Evolutionary conservation across 768 basidiomycete genomes (phyloP).

Genomic region (Pleurotus eryngii): DNA sequence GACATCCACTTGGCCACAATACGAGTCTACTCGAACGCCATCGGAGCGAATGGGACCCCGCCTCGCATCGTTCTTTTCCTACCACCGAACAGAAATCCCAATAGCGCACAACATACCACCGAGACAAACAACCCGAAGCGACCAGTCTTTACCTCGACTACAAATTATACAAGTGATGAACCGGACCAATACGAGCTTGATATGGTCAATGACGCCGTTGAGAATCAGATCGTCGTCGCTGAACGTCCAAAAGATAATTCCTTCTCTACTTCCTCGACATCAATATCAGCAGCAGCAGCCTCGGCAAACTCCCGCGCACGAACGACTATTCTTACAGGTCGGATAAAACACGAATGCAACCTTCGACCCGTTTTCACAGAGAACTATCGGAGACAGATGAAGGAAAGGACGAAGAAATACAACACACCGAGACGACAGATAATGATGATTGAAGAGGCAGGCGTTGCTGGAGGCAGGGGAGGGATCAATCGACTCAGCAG

Average conservation of each 20-base stretch:
- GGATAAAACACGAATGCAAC: slow-evolving; percentile 79
- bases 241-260: slow-evolving; percentile 70
- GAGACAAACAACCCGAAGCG: slow-evolving; percentile 25
- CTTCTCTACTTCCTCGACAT: slow-evolving; percentile 29
- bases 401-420: slow-evolving; percentile 59
- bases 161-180: slow-evolving; percentile 32
- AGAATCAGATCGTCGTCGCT: slow-evolving; percentile 83
- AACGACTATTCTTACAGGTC: slow-evolving; percentile 75
- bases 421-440: slow-evolving; percentile 68
- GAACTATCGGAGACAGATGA: slow-evolving; percentile 69
- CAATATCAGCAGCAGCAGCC: slow-evolving; percentile 37
- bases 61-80: slow-evolving; percentile 67
- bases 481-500: slow-evolving; percentile 77
- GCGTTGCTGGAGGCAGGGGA: slow-evolving; percentile 64
- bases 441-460: slow-evolving; percentile 71
- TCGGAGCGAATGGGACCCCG: slow-evolving; percentile 40
- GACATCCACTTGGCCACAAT: slow-evolving; percentile 82
- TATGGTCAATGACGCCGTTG: slow-evolving; percentile 81
- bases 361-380: slow-evolving; percentile 66
- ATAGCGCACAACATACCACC: slow-evolving; percentile 10
- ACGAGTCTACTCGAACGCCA: slow-evolving; percentile 64
- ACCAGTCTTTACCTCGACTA: slow-evolving; percentile 33
- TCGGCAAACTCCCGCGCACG: slow-evolving; percentile 56
- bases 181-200: slow-evolving; percentile 83
- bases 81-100: slow-evolving; percentile 53